phyloP scores from a whole-genome alignment of 768 basidiomycete species.

The Russula foetens region DNA sequence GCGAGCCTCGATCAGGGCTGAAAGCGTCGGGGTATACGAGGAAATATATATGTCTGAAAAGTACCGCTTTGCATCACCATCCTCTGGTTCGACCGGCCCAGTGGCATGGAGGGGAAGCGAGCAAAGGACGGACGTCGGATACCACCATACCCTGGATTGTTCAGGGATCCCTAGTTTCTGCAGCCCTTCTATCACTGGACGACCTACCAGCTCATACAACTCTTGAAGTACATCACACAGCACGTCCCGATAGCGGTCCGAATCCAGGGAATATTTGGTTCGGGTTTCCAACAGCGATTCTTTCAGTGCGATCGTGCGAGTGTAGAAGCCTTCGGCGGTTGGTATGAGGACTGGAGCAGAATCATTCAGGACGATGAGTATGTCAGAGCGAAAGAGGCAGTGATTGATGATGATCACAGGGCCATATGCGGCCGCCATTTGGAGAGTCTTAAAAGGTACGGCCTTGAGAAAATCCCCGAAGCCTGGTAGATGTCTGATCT shows the following conservation, averaged over 20 bases:
- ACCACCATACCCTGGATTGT: constrained; percentile 17
- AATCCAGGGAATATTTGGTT: not conserved
- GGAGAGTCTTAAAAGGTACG: not conserved
- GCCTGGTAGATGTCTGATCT: not conserved
- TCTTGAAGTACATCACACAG: constrained; percentile 1
- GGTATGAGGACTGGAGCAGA: constrained; percentile 2
- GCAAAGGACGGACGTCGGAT: constrained; percentile 11
- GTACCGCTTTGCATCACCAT: not conserved
- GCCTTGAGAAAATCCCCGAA: constrained; percentile 5
- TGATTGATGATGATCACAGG: constrained; percentile 12
- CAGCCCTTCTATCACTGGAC: not conserved
- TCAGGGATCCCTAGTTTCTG: constrained; percentile 2
- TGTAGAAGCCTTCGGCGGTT: not conserved
- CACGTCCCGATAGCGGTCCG: not conserved
- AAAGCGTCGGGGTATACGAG: constrained; percentile 14
- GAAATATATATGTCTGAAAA: constrained; percentile 7
- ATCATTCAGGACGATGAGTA: not conserved
- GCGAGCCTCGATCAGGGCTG: constrained; percentile 8
- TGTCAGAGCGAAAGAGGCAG: constrained; percentile 3
- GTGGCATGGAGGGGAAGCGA: constrained; percentile 19
- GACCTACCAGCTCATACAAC: constrained; percentile 5
- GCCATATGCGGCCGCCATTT: constrained; percentile 1
- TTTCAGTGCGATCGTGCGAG: not conserved
- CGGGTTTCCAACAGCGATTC: not conserved
- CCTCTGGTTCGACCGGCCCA: not conserved